Base-by-base conservation (phyloP, 2,329 filamentous ascomycete genomes). In the Alternaria conjuncta region DNA sequence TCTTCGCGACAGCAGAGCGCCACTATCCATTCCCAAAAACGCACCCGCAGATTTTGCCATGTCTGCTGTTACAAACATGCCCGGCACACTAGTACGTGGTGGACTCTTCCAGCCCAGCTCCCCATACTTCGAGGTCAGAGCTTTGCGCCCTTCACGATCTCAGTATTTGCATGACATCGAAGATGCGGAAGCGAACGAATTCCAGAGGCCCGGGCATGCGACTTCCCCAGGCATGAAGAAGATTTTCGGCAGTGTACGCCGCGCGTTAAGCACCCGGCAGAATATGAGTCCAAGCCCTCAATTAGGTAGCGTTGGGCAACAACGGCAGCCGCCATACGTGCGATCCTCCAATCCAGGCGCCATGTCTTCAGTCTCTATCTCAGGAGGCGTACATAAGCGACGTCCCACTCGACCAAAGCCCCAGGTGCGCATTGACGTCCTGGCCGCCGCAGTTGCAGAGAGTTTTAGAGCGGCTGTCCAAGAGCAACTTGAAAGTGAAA, bases 61-160 rank as follows among this genome's bases (percentile, higher is more conserved):
- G 15, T 79, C 89, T 13, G 85, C 90, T 66, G 85, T 89, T 10
- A 83, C 90, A 21, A 88, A 91, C 12, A 90, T 93, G 72, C 89
- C 91, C 5, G 93, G 94, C 10, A 95, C 92, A 68, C 87, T 99
- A 41, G 94, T 98, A 20, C 88, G 95, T 55, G 96, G 96, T 13
- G 92, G 94, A 62, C 77, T 97, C 6, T 87, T 96, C 65, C 92
- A 94, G 15, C 96, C 95, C 2, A 88, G 88, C 1, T 92, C 96
- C 64, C 89, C 94, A 0, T 93, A 92, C 75, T 91, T 97, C 44
- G 89, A 94, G 46, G 82, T 79, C 47, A 74, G 71, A 32, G 67
- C 66, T 23, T 62, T 75, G 13, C 70, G 78, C 12, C 73, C 77
- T 49, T 70, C 72, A 25, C 72, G 71, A 46, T 79, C 77, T 23